These are phyloP conservation scores for Eutypella sp. DNA, from an alignment of 2,329 filamentous ascomycete species.

Conservation along the genomic window DNA sequence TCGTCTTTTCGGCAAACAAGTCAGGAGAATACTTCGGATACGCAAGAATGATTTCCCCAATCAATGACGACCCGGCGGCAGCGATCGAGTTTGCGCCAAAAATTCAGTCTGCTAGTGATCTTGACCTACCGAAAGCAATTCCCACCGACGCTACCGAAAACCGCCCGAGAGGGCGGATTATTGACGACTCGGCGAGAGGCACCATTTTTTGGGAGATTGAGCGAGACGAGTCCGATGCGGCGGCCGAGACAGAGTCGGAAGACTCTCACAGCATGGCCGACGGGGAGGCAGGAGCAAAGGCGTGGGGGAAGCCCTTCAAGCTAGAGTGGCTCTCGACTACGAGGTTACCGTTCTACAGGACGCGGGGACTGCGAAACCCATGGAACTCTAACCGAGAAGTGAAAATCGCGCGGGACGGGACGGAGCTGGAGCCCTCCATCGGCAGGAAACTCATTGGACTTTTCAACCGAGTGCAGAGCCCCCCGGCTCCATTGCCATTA, in stretches of 20 bases:
- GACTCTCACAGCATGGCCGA: slow-evolving; percentile 27
- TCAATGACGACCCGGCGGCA: slow-evolving; percentile 69
- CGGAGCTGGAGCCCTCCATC: slow-evolving; percentile 80
- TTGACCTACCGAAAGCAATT: slow-evolving; percentile 73
- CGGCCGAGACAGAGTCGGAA: slow-evolving; percentile 26
- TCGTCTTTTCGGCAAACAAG: slow-evolving; percentile 95
- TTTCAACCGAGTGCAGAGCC: slow-evolving; percentile 59
- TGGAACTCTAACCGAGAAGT: slow-evolving; percentile 96
- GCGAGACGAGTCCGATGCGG: slow-evolving; percentile 44
- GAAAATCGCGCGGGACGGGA: slow-evolving; percentile 92
- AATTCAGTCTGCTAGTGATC: slow-evolving; percentile 51
- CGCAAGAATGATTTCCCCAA: slow-evolving; percentile 81
- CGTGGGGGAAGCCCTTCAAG: slow-evolving; percentile 87
- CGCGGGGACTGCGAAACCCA: slow-evolving; percentile 79
- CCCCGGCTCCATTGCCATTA: slow-evolving; percentile 24
- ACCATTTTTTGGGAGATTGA: slow-evolving; percentile 97
- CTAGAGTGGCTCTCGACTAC: slow-evolving; percentile 86
- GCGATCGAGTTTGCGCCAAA: slow-evolving; percentile 66
- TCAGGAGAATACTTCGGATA: slow-evolving; percentile 97
- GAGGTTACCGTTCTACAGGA: slow-evolving; percentile 82
- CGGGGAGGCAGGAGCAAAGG: slow-evolving; percentile 49
- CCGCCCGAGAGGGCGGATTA: slow-evolving; percentile 78
- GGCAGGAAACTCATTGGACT: slow-evolving; percentile 72
- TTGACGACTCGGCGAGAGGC: slow-evolving; percentile 87
- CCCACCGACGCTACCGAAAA: slow-evolving; percentile 72